phyloP scores from a whole-genome alignment of 1,284 basidiomycete genomes.

The Peniophora sp. region DNA sequence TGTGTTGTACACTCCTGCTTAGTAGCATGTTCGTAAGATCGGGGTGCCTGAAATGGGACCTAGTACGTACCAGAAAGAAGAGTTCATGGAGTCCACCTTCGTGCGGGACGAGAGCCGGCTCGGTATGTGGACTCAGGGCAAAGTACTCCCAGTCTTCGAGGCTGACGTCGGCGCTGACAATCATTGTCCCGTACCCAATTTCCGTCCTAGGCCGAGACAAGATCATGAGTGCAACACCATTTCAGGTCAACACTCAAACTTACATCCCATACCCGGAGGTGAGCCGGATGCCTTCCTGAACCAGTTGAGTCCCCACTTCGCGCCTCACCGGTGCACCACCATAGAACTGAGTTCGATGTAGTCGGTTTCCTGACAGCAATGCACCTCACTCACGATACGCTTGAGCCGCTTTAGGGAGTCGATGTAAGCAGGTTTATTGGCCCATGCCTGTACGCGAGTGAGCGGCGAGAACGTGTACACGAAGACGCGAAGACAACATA shows the following conservation, averaged over 20 bases:
- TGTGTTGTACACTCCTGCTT: slow-evolving; percentile 4
- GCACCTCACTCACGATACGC: background rate
- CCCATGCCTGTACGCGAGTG: background rate
- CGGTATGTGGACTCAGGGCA: slow-evolving; percentile 3
- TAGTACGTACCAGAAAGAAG: slow-evolving; percentile 8
- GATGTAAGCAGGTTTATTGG: background rate
- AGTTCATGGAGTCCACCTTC: slow-evolving; percentile 10
- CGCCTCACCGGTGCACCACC: background rate
- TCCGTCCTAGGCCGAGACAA: background rate
- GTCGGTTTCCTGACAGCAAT: background rate
- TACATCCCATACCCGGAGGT: background rate
- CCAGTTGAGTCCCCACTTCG: background rate
- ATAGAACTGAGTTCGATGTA: background rate
- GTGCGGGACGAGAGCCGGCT: slow-evolving; percentile 7
- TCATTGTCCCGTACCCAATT: background rate
- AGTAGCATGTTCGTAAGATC: background rate
- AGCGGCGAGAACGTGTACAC: too few species aligned
- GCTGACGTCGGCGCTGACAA: background rate
- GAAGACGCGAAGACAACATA: background rate
- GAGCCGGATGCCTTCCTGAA: background rate
- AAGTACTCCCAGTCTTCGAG: slow-evolving; percentile 12
- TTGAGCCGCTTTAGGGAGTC: background rate
- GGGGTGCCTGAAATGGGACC: background rate
- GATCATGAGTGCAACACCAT: background rate
- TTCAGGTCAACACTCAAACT: background rate